phyloP scores from a whole-genome alignment of 2,329 filamentous ascomycete genomes.

The Epichloe scottii region DNA sequence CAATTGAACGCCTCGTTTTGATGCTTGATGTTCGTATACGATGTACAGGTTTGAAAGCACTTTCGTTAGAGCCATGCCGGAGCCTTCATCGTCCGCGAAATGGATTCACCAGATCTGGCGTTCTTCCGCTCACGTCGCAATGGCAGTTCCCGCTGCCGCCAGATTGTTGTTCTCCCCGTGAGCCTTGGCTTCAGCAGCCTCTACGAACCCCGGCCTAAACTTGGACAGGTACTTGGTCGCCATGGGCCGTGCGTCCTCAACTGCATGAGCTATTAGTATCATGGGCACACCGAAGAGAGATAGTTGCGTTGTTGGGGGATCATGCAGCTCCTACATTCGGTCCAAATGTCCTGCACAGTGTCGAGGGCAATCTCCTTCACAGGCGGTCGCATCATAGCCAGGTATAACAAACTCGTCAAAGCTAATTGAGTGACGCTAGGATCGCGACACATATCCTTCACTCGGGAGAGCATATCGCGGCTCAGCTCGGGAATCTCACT shows the following conservation, averaged over 20 bases:
- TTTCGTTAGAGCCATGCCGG: neutral
- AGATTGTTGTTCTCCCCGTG: conserved; percentile 11
- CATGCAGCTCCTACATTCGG: conserved; percentile 40
- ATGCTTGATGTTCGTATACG: neutral
- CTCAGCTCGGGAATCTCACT: conserved; percentile 82
- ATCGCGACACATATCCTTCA: conserved; percentile 55
- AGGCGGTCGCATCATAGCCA: conserved; percentile 56
- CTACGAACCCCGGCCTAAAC: conserved; percentile 43
- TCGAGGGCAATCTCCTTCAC: conserved; percentile 51
- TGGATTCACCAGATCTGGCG: no score
- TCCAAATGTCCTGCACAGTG: conserved; percentile 54
- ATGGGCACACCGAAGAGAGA: neutral
- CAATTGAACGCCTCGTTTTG: neutral
- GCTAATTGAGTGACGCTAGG: conserved; percentile 52
- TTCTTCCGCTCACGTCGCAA: conserved; percentile 16
- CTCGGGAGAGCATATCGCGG: conserved; percentile 55
- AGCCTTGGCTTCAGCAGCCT: conserved; percentile 17
- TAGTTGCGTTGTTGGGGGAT: neutral
- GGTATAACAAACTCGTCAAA: conserved; percentile 51
- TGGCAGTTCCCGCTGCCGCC: conserved; percentile 14
- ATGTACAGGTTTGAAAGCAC: neutral
- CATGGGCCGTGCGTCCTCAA: conserved; percentile 50
- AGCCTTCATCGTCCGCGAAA: neutral
- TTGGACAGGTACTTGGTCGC: conserved; percentile 50
- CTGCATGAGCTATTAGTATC: conserved; percentile 18